These are phyloP conservation scores for Fusarium poae DNA, from an alignment of 2,329 filamentous ascomycete species.

Conservation along the genomic window DNA sequence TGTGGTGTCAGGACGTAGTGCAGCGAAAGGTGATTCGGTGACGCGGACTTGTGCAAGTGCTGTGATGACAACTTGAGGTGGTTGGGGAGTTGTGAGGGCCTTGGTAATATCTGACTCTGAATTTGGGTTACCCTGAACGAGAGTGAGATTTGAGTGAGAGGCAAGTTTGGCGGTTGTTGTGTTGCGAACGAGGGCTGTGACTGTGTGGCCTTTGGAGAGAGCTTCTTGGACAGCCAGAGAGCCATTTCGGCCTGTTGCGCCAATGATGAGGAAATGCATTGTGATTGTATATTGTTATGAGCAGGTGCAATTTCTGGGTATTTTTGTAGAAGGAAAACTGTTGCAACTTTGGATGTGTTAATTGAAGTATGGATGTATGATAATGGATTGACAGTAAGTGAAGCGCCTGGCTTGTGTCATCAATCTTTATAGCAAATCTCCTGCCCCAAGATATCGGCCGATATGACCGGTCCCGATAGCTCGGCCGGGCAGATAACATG, in stretches of 20 bases:
- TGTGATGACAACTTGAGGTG: slow-evolving; percentile 13
- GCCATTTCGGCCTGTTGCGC: slow-evolving; percentile 36
- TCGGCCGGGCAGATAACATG: not conserved
- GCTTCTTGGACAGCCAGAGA: slow-evolving; percentile 28
- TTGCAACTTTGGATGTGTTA: not conserved
- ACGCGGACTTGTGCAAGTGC: slow-evolving; percentile 20
- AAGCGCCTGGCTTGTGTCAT: fast-evolving
- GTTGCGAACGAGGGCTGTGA: slow-evolving; percentile 26
- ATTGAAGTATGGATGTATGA: too few species aligned
- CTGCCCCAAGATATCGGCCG: not conserved
- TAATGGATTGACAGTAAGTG: not conserved
- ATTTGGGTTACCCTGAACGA: slow-evolving; percentile 22
- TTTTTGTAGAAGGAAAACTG: not conserved
- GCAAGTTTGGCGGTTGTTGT: not conserved
- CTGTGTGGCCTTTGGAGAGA: slow-evolving; percentile 18
- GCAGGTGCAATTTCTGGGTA: too few species aligned
- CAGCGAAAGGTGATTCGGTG: slow-evolving; percentile 22
- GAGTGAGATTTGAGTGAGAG: slow-evolving; percentile 16
- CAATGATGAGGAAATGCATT: slow-evolving; percentile 37
- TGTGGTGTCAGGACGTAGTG: slow-evolving; percentile 20
- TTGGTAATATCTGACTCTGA: slow-evolving; percentile 17
- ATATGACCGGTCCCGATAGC: not conserved
- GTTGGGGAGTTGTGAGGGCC: not conserved
- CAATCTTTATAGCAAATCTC: slow-evolving; percentile 22
- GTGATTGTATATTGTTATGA: not conserved